phyloP scores from a whole-genome alignment of 2,329 filamentous ascomycete genomes.

The Sporothrix pseudoabietina region DNA sequence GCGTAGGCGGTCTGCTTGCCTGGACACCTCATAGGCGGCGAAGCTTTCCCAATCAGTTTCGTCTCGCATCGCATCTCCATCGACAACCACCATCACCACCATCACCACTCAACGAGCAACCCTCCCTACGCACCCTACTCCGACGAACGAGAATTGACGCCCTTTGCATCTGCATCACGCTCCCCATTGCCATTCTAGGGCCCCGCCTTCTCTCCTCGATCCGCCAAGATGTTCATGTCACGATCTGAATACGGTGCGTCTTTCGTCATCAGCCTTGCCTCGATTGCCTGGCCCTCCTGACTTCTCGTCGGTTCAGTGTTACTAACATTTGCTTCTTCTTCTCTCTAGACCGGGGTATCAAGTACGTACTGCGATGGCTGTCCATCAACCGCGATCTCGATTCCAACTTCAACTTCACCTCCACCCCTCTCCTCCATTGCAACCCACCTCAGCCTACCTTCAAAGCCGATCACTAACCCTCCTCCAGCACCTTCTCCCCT shows the following conservation, averaged over 20 bases:
- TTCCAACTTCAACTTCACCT: conserved; percentile 13
- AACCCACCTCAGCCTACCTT: background rate
- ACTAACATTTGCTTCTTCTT: conserved; percentile 23
- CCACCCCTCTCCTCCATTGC: background rate
- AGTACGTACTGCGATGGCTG: conserved; percentile 59
- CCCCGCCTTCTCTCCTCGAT: conserved; percentile 35
- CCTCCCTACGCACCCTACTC: background rate
- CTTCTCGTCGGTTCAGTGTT: background rate
- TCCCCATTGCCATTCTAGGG: conserved; percentile 28
- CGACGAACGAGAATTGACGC: conserved; percentile 1
- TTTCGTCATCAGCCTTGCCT: conserved; percentile 26
- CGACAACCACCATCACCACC: conserved; percentile 7
- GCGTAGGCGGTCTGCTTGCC: conserved; percentile 40
- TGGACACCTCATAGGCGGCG: conserved; percentile 32
- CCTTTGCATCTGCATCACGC: background rate
- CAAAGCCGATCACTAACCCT: conserved; percentile 17
- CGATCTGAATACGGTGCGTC: conserved; percentile 95
- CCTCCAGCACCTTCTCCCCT: conserved; percentile 89
- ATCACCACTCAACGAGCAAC: conserved; percentile 17
- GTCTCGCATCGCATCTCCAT: conserved; percentile 27
- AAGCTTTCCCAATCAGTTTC: conserved; percentile 25
- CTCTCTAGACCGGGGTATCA: conserved; percentile 86
- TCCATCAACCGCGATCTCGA: background rate
- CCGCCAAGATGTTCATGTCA: conserved; percentile 95
- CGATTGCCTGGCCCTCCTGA: conserved; percentile 32